Evolutionary conservation across 331 rosid genomes (phyloP).

Genomic region (Pyracantha coccinea): DNA sequence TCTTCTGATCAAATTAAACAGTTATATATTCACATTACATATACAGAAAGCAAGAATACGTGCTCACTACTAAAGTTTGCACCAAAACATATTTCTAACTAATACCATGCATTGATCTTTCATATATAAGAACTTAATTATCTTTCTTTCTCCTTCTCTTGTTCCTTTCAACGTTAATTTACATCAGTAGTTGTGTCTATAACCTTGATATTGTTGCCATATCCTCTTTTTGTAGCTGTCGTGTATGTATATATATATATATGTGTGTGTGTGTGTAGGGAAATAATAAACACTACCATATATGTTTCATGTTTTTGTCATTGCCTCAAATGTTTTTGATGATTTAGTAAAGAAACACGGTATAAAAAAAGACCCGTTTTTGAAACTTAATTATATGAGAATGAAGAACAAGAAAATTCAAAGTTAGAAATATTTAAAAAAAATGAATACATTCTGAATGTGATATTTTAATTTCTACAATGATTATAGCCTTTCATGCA

Average conservation of each 20-base stretch:
- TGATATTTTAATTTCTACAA: neutral
- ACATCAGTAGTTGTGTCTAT: neutral
- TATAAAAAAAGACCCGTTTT: no score
- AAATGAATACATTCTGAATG: neutral
- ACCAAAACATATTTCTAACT: neutral
- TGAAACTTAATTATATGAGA: no score
- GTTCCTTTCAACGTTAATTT: neutral
- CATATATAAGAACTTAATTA: neutral
- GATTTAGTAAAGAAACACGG: neutral
- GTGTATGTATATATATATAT: no score
- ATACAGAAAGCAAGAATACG: neutral
- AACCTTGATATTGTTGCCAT: neutral
- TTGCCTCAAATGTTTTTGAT: neutral
- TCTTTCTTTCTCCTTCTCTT: neutral
- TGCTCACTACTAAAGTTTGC: neutral
- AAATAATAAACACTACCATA: neutral
- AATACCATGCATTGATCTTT: neutral
- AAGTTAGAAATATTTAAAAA: no score
- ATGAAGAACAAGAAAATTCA: no score
- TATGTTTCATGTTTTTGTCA: neutral
- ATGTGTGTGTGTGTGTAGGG: neutral
- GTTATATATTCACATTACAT: neutral
- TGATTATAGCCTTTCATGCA: neutral
- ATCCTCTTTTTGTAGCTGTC: neutral
- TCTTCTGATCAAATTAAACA: neutral